Percentiles rank a stretch among this genome's conserved stretches.
These are phyloP conservation scores for Berberis thunbergii DNA, from an alignment of 164 flowering plant species.

Conservation along the genomic window DNA sequence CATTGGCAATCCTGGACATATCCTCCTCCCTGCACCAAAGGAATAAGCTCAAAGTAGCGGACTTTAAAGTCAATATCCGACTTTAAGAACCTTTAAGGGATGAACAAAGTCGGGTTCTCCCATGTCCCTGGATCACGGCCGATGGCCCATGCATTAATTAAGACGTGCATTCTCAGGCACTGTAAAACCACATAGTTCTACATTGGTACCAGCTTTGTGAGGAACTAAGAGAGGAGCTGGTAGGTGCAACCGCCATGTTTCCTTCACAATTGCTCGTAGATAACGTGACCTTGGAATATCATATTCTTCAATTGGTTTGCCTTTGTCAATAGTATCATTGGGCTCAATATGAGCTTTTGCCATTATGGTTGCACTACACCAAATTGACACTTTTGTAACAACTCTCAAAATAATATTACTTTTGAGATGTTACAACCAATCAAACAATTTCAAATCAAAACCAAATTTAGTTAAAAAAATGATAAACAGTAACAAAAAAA, in stretches of 20 bases:
- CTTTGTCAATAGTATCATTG: not conserved
- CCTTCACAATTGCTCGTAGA: not conserved
- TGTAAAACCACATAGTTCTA: not conserved
- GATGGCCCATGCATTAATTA: not conserved
- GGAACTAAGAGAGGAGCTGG: not conserved
- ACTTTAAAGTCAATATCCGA: not conserved
- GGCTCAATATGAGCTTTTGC: not conserved
- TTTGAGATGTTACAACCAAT: too few species aligned
- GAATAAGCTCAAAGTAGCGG: not conserved
- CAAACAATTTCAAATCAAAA: too few species aligned
- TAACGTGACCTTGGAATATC: not conserved
- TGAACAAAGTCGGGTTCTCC: not conserved
- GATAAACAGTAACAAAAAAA: too few species aligned
- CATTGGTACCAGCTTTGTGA: not conserved
- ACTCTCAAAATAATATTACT: too few species aligned
- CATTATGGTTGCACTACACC: not conserved
- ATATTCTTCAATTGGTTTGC: not conserved
- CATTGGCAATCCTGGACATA: slow-evolving; percentile 1
- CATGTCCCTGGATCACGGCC: not conserved
- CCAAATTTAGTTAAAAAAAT: too few species aligned
- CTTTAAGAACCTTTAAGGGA: not conserved
- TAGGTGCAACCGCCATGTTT: not conserved
- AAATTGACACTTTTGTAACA: too few species aligned
- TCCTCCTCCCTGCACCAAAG: not conserved
- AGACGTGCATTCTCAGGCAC: not conserved